phyloP scores from a whole-genome alignment of 1,284 basidiomycete species.

The Cutaneotrichosporon arboriforme region DNA sequence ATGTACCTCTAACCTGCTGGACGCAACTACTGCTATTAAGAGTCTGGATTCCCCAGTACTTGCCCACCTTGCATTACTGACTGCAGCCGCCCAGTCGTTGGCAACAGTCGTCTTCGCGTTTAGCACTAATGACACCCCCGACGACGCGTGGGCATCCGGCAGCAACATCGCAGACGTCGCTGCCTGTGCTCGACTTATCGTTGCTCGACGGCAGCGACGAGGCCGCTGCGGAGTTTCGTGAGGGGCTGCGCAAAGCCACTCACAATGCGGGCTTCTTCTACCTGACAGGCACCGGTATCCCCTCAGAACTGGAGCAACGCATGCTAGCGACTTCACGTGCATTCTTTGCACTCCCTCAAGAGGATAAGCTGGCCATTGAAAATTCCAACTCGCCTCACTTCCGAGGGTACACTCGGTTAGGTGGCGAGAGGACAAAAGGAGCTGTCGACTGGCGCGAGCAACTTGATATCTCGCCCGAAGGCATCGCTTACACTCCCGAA shows the following conservation, averaged over 20 bases:
- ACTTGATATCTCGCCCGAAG: conserved; percentile 16
- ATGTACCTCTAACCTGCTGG: no score
- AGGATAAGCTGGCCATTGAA: conserved; percentile 27
- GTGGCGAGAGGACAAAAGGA: conserved; percentile 16
- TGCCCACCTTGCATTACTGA: no score
- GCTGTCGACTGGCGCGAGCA: conserved; percentile 15
- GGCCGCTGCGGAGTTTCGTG: conserved; percentile 11
- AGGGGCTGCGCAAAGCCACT: conserved; percentile 7
- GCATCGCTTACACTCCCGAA: not conserved
- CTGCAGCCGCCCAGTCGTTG: no score
- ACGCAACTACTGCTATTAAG: no score
- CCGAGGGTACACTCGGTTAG: conserved; percentile 17
- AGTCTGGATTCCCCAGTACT: no score
- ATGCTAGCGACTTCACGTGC: conserved; percentile 21
- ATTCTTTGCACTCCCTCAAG: conserved; percentile 31
- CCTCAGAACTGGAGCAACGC: conserved; percentile 19
- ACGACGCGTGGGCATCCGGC: no score
- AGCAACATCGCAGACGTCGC: not conserved
- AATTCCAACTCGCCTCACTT: conserved; percentile 24
- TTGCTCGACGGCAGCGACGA: conserved; percentile 1
- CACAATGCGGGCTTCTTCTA: conserved; percentile 34
- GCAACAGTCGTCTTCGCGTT: no score
- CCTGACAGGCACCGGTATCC: conserved; percentile 27
- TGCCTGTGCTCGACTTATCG: conserved; percentile 15
- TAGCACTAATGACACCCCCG: no score